Conservation (phyloP, 2,329 filamentous ascomycete genomes). For the Kalmusia sp. region DNA sequence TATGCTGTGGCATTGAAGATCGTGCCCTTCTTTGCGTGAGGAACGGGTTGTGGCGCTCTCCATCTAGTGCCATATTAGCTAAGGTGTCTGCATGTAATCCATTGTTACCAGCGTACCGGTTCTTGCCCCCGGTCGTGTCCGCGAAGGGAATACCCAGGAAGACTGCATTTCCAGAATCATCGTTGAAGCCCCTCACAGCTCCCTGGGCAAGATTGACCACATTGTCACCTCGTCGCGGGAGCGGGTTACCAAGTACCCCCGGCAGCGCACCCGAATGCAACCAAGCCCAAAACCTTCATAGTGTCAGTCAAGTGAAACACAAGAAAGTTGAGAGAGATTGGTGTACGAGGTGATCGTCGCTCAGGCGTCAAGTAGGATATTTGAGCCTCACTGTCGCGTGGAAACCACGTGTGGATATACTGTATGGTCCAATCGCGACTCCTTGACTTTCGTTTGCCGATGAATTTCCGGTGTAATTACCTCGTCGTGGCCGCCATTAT, state of each 20-base stretch:
- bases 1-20: conserved; percentile 28
- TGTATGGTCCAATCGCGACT: too few species aligned
- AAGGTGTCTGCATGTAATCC: neutral
- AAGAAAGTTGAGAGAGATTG: neutral
- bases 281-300: conserved; percentile 17
- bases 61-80: conserved; percentile 16
- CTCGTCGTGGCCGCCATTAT: too few species aligned
- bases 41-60: conserved; percentile 24
- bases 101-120: conserved; percentile 19
- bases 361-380: neutral
- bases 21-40: conserved; percentile 13
- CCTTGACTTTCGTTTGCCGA: too few species aligned
- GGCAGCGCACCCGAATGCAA: conserved; percentile 12
- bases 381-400: neutral
- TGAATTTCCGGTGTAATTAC: neutral
- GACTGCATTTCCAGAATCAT: conserved; percentile 26
- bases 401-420: neutral
- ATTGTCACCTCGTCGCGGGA: conserved; percentile 7
- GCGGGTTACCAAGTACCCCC: conserved; percentile 12
- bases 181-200: conserved; percentile 25
- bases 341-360: neutral
- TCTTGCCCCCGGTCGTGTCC: conserved; percentile 29
- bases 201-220: conserved; percentile 20
- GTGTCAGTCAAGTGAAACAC: conserved; percentile 2
- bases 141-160: conserved; percentile 34